Evolutionary conservation across 1,139 yeast species (phyloP).

Genomic region (Debaryomyces subglobosus): DNA sequence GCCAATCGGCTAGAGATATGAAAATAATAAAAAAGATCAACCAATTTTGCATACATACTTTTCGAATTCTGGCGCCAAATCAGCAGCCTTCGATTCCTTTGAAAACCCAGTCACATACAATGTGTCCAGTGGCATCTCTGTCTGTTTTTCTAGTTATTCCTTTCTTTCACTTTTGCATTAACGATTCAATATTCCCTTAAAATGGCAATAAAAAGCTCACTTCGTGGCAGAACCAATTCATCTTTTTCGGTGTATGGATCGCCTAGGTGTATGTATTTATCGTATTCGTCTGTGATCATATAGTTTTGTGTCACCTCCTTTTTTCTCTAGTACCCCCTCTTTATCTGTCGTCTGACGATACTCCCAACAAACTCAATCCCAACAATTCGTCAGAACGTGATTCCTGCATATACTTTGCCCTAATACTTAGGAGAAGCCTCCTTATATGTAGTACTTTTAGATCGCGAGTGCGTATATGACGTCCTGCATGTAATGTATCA

Average conservation of each 20-base stretch:
- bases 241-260: neutral
- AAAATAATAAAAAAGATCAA: slow-evolving; percentile 7
- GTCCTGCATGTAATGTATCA: neutral
- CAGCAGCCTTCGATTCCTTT: slow-evolving; percentile 63
- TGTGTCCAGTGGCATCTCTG: slow-evolving; percentile 56
- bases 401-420: neutral
- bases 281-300: too few relatives aligned
- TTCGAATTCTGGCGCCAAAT: slow-evolving; percentile 70
- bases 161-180: neutral
- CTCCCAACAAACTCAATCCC: neutral
- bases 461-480: neutral
- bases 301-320: neutral
- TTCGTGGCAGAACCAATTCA: neutral
- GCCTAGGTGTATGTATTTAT: neutral
- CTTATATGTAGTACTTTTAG: neutral
- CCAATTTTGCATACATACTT: slow-evolving; percentile 47
- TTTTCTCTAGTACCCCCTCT: neutral
- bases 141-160: neutral
- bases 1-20: slow-evolving; percentile 1
- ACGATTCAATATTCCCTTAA: neutral
- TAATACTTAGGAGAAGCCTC: neutral
- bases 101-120: slow-evolving; percentile 66
- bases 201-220: neutral
- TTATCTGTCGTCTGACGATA: neutral
- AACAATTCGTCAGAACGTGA: neutral